A percentile compares a stretch with the other conserved stretches of the same genome.
These are phyloP conservation scores for Curvularia spicifera DNA, from an alignment of 2,329 filamentous ascomycete genomes.

Conservation along the genomic window DNA sequence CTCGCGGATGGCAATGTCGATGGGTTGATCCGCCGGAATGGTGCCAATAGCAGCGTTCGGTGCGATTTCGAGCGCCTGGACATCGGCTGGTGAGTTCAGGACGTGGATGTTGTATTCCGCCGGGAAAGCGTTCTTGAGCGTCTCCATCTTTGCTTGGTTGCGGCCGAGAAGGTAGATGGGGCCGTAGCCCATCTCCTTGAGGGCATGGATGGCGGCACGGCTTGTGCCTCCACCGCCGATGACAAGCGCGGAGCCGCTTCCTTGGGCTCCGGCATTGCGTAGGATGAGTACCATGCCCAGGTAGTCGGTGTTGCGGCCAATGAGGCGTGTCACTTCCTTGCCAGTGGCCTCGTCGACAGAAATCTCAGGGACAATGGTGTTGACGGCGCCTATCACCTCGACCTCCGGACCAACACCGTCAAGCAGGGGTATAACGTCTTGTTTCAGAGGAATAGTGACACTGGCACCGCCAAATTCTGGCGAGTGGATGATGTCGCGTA, in stretches of 20 bases:
- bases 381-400: slow-evolving; percentile 85
- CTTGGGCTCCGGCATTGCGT: slow-evolving; percentile 64
- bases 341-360: slow-evolving; percentile 48
- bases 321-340: slow-evolving; percentile 59
- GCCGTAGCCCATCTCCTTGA: slow-evolving; percentile 80
- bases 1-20: slow-evolving; percentile 73
- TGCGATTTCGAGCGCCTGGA: slow-evolving; percentile 55
- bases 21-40: slow-evolving; percentile 84
- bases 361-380: slow-evolving; percentile 78
- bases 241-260: slow-evolving; percentile 69
- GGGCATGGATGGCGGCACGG: slow-evolving; percentile 85
- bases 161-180: slow-evolving; percentile 89
- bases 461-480: slow-evolving; percentile 88
- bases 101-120: slow-evolving; percentile 70
- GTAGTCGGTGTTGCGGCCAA: slow-evolving; percentile 97
- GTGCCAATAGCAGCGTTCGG: slow-evolving; percentile 83
- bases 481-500: slow-evolving; percentile 70
- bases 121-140: slow-evolving; percentile 76
- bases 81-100: slow-evolving; percentile 57
- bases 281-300: slow-evolving; percentile 86
- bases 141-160: slow-evolving; percentile 69
- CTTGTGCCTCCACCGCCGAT: slow-evolving; percentile 92
- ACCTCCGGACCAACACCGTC: slow-evolving; percentile 83
- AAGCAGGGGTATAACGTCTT: slow-evolving; percentile 81
- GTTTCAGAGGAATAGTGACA: slow-evolving; percentile 93